Conservation (phyloP, 768 basidiomycete genomes). For the Cyathus striatus region DNA sequence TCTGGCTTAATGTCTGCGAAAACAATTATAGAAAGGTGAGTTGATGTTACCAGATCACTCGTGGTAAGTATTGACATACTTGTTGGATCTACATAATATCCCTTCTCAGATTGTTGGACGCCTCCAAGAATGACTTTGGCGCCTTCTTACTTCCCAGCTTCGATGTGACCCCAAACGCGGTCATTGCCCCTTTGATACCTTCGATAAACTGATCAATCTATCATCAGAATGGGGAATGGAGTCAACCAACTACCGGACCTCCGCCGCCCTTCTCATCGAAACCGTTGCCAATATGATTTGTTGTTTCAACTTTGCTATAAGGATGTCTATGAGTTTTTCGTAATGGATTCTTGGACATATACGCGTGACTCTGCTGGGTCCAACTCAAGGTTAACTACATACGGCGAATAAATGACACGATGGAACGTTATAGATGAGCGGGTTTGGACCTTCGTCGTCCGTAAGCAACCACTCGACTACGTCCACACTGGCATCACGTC, state of each 20-base stretch:
- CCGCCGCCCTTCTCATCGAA: slow-evolving; percentile 70
- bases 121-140: slow-evolving; percentile 82
- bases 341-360: slow-evolving; percentile 87
- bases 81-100: slow-evolving; percentile 88
- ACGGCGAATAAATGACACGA: no score
- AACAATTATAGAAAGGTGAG: slow-evolving; percentile 47
- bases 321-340: slow-evolving; percentile 70
- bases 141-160: slow-evolving; percentile 78
- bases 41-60: not conserved
- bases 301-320: slow-evolving; percentile 63
- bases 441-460: no score
- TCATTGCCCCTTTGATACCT: slow-evolving; percentile 84
- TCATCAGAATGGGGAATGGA: no score
- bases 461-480: no score
- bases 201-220: slow-evolving; percentile 1
- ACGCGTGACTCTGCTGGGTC: slow-evolving; percentile 87
- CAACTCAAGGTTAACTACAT: no score
- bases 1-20: slow-evolving; percentile 73
- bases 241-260: slow-evolving; percentile 71
- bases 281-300: slow-evolving; percentile 76
- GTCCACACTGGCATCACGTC: no score
- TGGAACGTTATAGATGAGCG: no score
- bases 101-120: slow-evolving; percentile 65
- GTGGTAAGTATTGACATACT: slow-evolving; percentile 50
- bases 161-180: slow-evolving; percentile 84